Evolutionary conservation across 257 asterid species (phyloP).

Genomic region (Solanum chilense): DNA sequence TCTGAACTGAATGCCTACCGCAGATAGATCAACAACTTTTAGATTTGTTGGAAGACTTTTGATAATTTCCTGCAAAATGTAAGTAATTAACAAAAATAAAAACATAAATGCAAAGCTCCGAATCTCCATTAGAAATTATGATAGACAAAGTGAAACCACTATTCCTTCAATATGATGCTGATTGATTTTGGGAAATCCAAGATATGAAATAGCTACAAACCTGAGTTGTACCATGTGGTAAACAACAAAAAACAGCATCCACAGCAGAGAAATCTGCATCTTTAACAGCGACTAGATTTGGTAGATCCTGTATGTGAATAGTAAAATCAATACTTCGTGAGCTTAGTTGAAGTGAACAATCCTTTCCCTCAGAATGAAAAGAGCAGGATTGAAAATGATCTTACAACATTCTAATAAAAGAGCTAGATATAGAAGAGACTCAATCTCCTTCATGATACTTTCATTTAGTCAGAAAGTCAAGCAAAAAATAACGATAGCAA

Average conservation of each 20-base stretch:
- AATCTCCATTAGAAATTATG: not conserved
- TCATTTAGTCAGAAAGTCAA: not conserved
- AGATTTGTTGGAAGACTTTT: slow-evolving; percentile 63
- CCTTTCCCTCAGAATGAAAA: not conserved
- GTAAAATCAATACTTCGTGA: not conserved
- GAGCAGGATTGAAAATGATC: not conserved
- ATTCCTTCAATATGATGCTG: not conserved
- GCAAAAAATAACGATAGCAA: not conserved
- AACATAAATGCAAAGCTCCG: not conserved
- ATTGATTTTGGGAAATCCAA: not conserved
- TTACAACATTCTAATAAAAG: not conserved
- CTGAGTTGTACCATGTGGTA: slow-evolving; percentile 99
- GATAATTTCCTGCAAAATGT: slow-evolving; percentile 64
- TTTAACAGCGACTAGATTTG: slow-evolving; percentile 71
- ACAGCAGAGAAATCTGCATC: slow-evolving; percentile 81
- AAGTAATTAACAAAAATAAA: not conserved
- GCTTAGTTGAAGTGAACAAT: not conserved
- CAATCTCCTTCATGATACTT: not conserved
- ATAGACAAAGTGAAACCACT: not conserved
- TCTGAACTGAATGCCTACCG: slow-evolving; percentile 41
- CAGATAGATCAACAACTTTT: slow-evolving; percentile 90
- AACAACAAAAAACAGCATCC: slow-evolving; percentile 93
- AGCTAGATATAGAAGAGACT: not conserved
- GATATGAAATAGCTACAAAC: slow-evolving; percentile 13
- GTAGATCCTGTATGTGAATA: slow-evolving; percentile 46